phyloP scores from a whole-genome alignment of 129 eudicot genomes.

The Centrapalus pauciflorus region DNA sequence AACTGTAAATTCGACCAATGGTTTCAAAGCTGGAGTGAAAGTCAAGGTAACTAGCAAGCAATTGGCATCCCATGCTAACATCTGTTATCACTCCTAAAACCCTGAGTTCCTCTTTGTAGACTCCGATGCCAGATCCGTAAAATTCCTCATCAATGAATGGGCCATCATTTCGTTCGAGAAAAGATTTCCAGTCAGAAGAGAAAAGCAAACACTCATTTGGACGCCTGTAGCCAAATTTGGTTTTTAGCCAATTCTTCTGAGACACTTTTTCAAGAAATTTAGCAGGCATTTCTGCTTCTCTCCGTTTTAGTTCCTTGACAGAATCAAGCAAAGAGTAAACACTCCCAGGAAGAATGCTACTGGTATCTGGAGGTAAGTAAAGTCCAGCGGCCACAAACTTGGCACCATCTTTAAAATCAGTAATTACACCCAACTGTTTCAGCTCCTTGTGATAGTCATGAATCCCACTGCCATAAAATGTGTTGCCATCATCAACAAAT shows the following conservation, averaged over 20 bases:
- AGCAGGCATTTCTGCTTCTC: background rate
- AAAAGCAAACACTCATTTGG: conserved; percentile 45
- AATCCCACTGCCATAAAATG: conserved; percentile 28
- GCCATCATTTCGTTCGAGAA: conserved; percentile 34
- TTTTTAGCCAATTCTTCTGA: conserved; percentile 39
- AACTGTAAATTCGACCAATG: conserved; percentile 30
- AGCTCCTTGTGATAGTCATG: conserved; percentile 31
- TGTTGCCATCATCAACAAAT: conserved; percentile 45
- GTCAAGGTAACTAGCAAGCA: conserved; percentile 34
- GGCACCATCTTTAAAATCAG: conserved; percentile 34
- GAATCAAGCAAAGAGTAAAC: conserved; percentile 37
- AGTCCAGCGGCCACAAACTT: conserved; percentile 36
- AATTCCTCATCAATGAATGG: conserved; percentile 52
- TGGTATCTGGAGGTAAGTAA: conserved; percentile 25
- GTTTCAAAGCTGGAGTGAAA: conserved; percentile 23
- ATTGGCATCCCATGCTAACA: conserved; percentile 18
- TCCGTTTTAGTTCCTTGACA: background rate
- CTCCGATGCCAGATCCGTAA: conserved; percentile 28
- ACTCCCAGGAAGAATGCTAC: conserved; percentile 29
- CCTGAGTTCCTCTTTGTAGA: conserved; percentile 31
- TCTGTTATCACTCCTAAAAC: conserved; percentile 23
- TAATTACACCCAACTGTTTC: conserved; percentile 34
- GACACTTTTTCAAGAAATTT: background rate
- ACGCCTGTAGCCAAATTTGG: conserved; percentile 33
- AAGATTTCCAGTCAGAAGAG: conserved; percentile 10